These are phyloP conservation scores for Corylus heterophylla DNA, from an alignment of 306 rosid genomes.

Conservation along the genomic window DNA sequence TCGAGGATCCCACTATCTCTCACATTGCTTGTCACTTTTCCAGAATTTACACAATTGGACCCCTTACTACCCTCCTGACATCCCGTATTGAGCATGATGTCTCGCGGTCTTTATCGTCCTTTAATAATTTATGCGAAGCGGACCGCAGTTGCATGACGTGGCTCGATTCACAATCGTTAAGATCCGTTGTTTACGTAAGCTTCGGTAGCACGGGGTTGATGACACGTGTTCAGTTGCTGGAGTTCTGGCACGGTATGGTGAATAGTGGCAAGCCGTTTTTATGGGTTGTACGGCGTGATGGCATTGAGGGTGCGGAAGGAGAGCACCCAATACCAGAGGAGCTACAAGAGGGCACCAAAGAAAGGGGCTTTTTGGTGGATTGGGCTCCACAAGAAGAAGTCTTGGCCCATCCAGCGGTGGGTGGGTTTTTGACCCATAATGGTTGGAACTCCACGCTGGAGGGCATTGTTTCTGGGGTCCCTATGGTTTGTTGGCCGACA, in stretches of 20 bases:
- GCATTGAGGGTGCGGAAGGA: background rate
- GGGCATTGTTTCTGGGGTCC: background rate
- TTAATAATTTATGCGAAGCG: background rate
- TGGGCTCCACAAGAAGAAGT: slow-evolving; percentile 48
- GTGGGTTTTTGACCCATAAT: slow-evolving; percentile 36
- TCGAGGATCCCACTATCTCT: no score
- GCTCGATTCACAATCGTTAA: slow-evolving; percentile 36
- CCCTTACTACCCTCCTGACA: background rate
- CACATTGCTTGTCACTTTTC: no score
- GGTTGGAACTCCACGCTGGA: background rate
- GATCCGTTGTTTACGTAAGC: slow-evolving; percentile 42
- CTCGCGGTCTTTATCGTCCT: background rate
- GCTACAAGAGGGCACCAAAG: slow-evolving; percentile 15
- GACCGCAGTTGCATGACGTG: slow-evolving; percentile 36
- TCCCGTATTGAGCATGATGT: background rate
- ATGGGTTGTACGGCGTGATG: slow-evolving; percentile 38
- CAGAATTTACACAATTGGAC: background rate
- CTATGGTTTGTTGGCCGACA: slow-evolving; percentile 32
- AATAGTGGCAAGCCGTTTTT: slow-evolving; percentile 30
- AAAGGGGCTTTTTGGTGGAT: slow-evolving; percentile 19
- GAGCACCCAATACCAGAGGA: slow-evolving; percentile 8
- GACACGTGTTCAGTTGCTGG: slow-evolving; percentile 1
- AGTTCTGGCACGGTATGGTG: slow-evolving; percentile 48
- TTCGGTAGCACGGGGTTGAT: slow-evolving; percentile 38
- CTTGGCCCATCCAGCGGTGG: slow-evolving; percentile 26